phyloP scores from a whole-genome alignment of 139 green algal genomes.

The Nannochloris sp. region DNA sequence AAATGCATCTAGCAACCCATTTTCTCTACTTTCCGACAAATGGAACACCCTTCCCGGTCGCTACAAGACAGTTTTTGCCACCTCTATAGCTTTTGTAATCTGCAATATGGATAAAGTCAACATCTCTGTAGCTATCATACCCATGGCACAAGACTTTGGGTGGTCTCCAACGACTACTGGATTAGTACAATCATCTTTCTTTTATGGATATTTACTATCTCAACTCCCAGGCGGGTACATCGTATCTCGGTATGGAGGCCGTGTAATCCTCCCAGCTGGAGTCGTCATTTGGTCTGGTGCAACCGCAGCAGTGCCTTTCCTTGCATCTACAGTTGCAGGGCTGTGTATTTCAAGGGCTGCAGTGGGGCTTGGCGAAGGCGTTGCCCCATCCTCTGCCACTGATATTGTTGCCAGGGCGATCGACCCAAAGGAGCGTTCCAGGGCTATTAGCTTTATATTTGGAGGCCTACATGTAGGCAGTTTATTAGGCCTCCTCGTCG shows the following conservation, averaged over 20 bases:
- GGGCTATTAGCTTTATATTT: conserved; percentile 83
- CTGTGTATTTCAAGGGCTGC: conserved; percentile 65
- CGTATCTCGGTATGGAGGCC: conserved; percentile 54
- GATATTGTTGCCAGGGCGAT: conserved; percentile 84
- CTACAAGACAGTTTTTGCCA: conserved; percentile 66
- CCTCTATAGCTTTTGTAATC: conserved; percentile 78
- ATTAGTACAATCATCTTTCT: conserved; percentile 90
- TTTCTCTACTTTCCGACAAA: too few relatives aligned
- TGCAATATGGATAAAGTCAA: conserved; percentile 98
- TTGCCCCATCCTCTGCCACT: conserved; percentile 76
- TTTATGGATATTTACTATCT: conserved; percentile 71
- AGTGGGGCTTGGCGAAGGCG: conserved; percentile 89
- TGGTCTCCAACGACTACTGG: conserved; percentile 68
- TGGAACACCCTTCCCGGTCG: conserved; percentile 58
- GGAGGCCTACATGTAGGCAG: conserved; percentile 86
- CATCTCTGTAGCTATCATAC: conserved; percentile 93
- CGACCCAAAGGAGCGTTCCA: conserved; percentile 57
- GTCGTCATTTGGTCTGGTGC: conserved; percentile 73
- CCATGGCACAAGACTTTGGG: conserved; percentile 89
- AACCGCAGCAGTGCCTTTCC: conserved; percentile 47
- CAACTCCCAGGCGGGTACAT: conserved; percentile 89
- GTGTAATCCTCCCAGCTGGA: conserved; percentile 65
- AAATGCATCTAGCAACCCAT: too few relatives aligned
- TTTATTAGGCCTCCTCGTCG: conserved; percentile 72
- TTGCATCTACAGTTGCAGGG: conserved; percentile 52